Evolutionary conservation across 768 basidiomycete species (phyloP).

Genomic region (Chalciporus pseudorubinellus): DNA sequence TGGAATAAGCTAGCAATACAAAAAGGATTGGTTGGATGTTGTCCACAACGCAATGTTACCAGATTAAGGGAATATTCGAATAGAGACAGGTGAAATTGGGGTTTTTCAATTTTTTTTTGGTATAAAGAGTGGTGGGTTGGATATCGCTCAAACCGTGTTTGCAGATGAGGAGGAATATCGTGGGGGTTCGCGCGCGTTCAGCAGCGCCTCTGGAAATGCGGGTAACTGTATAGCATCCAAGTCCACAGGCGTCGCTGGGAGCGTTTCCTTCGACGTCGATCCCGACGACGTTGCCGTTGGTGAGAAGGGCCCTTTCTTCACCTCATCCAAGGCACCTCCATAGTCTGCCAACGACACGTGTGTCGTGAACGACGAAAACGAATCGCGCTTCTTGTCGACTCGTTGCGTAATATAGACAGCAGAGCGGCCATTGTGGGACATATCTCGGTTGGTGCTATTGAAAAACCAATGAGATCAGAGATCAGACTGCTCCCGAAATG

Average conservation of each 20-base stretch:
- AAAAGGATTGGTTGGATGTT: slow-evolving; percentile 4
- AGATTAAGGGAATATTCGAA: background rate
- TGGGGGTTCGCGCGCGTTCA: slow-evolving; percentile 16
- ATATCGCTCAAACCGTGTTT: slow-evolving; percentile 17
- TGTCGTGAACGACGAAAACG: slow-evolving; percentile 46
- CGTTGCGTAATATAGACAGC: slow-evolving; percentile 47
- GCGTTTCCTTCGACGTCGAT: slow-evolving; percentile 29
- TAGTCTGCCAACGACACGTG: slow-evolving; percentile 43
- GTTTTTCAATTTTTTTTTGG: background rate
- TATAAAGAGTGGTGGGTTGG: background rate
- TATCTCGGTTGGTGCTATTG: slow-evolving; percentile 16
- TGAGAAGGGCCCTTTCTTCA: slow-evolving; percentile 21
- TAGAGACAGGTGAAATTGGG: background rate
- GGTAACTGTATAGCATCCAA: slow-evolving; percentile 14
- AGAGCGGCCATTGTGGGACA: slow-evolving; percentile 18
- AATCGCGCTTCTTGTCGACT: slow-evolving; percentile 46
- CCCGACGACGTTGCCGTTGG: slow-evolving; percentile 19
- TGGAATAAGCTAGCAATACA: slow-evolving; percentile 29
- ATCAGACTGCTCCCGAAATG: background rate
- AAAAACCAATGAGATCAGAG: slow-evolving; percentile 1
- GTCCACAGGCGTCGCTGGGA: slow-evolving; percentile 24
- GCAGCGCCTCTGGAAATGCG: slow-evolving; percentile 16
- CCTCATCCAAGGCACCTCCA: slow-evolving; percentile 32
- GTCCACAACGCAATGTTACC: background rate
- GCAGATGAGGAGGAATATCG: slow-evolving; percentile 21